Evolutionary conservation across 1,284 basidiomycete species (phyloP), one percentile per base, ranked within the genome.

Genomic region (Ganoderma sp.): DNA sequence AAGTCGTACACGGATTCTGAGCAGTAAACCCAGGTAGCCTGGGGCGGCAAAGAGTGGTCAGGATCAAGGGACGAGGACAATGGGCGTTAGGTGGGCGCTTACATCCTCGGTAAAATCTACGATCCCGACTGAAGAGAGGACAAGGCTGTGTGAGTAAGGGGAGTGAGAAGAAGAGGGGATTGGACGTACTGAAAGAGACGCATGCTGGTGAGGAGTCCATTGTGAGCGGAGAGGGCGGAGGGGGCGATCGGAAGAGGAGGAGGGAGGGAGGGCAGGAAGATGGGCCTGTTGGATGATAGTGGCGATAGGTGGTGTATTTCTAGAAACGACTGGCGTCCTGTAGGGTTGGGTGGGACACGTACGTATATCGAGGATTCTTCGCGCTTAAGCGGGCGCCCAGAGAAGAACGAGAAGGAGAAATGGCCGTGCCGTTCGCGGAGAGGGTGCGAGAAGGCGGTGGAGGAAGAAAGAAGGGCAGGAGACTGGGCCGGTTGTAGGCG

Each of bases 101-200:
- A 90, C 90, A 78, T 90, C 83, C 79, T 90, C 84, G 17, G 88
- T 88, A 78, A 92, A 92, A 78, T 92, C 90, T 42, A 91, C 87
- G 72, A 92, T 91, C 10, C 87, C 89, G 69, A 92, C 90, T 92
- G 75, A 60, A 41, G 42, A 41, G 68, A 60, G 59, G 67, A 67
- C 57, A 68, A 64, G 57, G 48, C 28, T 37, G 56, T 63, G 59
- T 68, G 42, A 67, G 68, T 32, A 64, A 64, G 41, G 12, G 54
- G 19, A 28, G 50, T 12, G 28, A 39, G 41, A n/a, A 61, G 45
- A 37, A 56, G 50, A 25, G 61, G 37, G 63, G 60, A 62, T 58
- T 52, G 67, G 45, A 84, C 89, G 65, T 71, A 91, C 90, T 91
- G 83, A 91, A 92, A 39, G 90, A 92, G 59, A 91, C 83, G 73